These are phyloP conservation scores for Pythium rishiriense DNA, from an alignment of 352 stramenopile genomes.

Conservation along the genomic window DNA sequence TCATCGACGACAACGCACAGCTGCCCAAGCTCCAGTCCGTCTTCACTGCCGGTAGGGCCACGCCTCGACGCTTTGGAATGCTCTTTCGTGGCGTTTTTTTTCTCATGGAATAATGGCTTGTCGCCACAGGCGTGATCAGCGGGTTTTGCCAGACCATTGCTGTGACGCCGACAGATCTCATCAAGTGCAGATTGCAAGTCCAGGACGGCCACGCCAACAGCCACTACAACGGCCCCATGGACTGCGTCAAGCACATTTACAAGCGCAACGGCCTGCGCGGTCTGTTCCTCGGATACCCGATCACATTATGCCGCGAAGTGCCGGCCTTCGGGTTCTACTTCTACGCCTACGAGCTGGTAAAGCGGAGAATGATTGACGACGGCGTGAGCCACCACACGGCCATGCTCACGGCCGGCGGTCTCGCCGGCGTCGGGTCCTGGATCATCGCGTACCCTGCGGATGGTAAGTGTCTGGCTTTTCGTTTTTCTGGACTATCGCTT, in stretches of 20 bases:
- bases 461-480: slow-evolving; percentile 42
- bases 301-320: slow-evolving; percentile 78
- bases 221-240: slow-evolving; percentile 63
- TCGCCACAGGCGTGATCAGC: slow-evolving; percentile 57
- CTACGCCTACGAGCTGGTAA: slow-evolving; percentile 76
- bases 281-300: slow-evolving; percentile 72
- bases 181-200: slow-evolving; percentile 85
- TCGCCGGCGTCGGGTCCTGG: slow-evolving; percentile 79
- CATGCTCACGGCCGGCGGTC: slow-evolving; percentile 80
- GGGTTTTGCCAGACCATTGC: slow-evolving; percentile 80
- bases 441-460: slow-evolving; percentile 82
- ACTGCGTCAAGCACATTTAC: slow-evolving; percentile 80
- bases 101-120: too few relatives aligned
- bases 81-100: not conserved
- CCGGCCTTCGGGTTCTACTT: slow-evolving; percentile 87
- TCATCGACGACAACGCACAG: slow-evolving; percentile 56
- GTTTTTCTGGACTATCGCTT: not conserved
- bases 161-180: slow-evolving; percentile 74
- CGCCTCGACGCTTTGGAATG: not conserved
- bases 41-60: slow-evolving; percentile 46
- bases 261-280: slow-evolving; percentile 53
- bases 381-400: slow-evolving; percentile 59
- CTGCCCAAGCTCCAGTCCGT: slow-evolving; percentile 65
- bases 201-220: slow-evolving; percentile 62
- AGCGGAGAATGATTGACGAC: slow-evolving; percentile 64